Percentiles rank a stretch among this genome's conserved stretches.
phyloP scores from a whole-genome alignment of 2,329 filamentous ascomycete species.

The Aureobasidium uvarum region DNA sequence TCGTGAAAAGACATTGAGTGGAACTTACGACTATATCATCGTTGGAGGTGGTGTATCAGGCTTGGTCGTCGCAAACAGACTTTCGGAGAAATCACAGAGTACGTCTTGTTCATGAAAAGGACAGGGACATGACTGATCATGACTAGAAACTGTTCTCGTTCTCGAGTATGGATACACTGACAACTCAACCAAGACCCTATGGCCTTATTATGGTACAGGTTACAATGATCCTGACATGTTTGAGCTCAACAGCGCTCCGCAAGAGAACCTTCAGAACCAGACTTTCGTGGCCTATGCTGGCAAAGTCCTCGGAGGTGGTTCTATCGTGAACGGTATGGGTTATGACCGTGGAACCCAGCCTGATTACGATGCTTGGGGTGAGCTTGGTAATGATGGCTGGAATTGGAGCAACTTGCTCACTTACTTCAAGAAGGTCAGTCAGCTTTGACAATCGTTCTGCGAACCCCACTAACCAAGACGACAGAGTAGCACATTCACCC shows the following conservation, averaged over 20 bases:
- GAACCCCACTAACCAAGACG: conserved; percentile 29
- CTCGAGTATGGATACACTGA: conserved; percentile 28
- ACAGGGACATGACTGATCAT: background rate
- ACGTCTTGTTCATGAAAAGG: conserved; percentile 1
- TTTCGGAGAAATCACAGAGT: conserved; percentile 32
- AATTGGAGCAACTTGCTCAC: conserved; percentile 25
- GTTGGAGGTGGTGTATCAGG: conserved; percentile 43
- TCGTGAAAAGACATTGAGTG: conserved; percentile 17
- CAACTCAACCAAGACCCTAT: conserved; percentile 27
- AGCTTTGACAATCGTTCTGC: too few relatives aligned
- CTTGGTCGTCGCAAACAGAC: conserved; percentile 41
- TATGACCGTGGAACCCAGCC: conserved; percentile 25
- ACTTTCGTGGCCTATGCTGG: conserved; percentile 3
- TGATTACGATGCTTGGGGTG: conserved; percentile 23
- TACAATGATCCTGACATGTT: conserved; percentile 27
- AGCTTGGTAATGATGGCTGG: conserved; percentile 21
- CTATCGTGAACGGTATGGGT: conserved; percentile 22
- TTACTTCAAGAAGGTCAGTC: conserved; percentile 32
- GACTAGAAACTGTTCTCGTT: conserved; percentile 28
- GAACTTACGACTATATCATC: conserved; percentile 41
- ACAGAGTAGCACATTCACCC: conserved; percentile 33
- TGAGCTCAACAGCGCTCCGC: conserved; percentile 13
- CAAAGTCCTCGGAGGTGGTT: conserved; percentile 17
- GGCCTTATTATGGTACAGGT: conserved; percentile 24
- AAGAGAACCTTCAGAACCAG: conserved; percentile 9